Evolutionary conservation across 305 asterid species (phyloP).

Genomic region (Withania somnifera): DNA sequence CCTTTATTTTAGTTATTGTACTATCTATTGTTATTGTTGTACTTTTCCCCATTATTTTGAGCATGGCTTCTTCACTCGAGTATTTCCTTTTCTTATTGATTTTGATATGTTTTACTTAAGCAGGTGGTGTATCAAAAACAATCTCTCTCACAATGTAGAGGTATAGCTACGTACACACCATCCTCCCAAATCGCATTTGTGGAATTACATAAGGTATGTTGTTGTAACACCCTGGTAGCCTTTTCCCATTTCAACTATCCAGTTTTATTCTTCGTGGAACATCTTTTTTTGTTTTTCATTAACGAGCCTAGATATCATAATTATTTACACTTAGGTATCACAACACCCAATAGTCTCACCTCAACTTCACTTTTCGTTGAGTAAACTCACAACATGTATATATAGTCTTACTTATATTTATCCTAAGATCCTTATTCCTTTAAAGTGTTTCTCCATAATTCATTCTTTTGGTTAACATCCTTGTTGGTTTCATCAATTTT

Average conservation of each 20-base stretch:
- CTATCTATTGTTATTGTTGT: background rate
- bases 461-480: background rate
- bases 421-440: background rate
- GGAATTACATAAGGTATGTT: background rate
- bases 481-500: background rate
- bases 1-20: background rate
- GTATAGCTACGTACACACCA: background rate
- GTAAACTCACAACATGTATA: background rate
- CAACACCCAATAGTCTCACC: background rate
- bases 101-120: background rate
- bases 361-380: background rate
- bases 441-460: background rate
- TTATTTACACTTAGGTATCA: background rate
- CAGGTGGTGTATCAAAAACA: background rate
- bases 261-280: background rate
- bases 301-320: background rate
- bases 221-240: background rate
- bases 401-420: background rate
- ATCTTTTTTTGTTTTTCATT: background rate
- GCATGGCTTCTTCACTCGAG: background rate
- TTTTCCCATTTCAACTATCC: background rate
- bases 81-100: background rate
- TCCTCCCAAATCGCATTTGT: background rate
- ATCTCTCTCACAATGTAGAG: background rate
- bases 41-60: background rate